phyloP scores from a whole-genome alignment of 331 rosid genomes.

The Quercus lobata region DNA sequence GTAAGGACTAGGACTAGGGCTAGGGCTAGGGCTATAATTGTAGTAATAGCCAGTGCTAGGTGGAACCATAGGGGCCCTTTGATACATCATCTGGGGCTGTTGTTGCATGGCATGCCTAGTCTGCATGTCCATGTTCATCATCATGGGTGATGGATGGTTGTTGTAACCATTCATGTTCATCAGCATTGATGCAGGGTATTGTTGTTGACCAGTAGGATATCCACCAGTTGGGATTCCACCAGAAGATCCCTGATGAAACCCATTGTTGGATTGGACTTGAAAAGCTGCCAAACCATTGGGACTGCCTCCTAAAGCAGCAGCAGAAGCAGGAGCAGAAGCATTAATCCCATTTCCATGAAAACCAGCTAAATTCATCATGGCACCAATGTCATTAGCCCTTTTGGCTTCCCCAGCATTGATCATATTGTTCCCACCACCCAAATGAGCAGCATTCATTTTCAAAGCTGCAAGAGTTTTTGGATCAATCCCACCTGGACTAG shows the following conservation, averaged over 20 bases:
- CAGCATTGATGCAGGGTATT: constrained; percentile 43
- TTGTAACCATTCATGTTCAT: constrained; percentile 60
- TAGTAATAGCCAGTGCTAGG: constrained; percentile 72
- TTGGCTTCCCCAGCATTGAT: constrained; percentile 44
- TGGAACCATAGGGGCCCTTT: constrained; percentile 63
- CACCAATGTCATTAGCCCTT: constrained; percentile 51
- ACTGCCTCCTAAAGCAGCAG: constrained; percentile 35
- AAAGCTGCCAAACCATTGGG: constrained; percentile 41
- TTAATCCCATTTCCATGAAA: constrained; percentile 49
- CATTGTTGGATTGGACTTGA: constrained; percentile 42
- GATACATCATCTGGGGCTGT: constrained; percentile 88
- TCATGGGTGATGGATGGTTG: constrained; percentile 37
- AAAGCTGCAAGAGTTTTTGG: constrained; percentile 62
- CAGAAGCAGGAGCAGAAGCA: constrained; percentile 24
- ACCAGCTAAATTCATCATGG: constrained; percentile 78
- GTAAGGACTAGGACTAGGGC: constrained; percentile 17
- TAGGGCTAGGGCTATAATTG: constrained; percentile 39
- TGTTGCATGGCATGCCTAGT: constrained; percentile 56
- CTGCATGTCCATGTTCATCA: constrained; percentile 72
- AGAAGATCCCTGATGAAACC: constrained; percentile 28
- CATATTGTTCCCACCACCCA: constrained; percentile 34
- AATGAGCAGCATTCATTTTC: constrained; percentile 45
- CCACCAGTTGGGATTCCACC: constrained; percentile 39
- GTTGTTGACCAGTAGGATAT: constrained; percentile 36
- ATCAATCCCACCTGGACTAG: constrained; percentile 40